Evolutionary conservation across 306 rosid genomes (phyloP), one percentile per base, ranked within the genome.

Genomic region (Glycyrrhiza uralensis): DNA sequence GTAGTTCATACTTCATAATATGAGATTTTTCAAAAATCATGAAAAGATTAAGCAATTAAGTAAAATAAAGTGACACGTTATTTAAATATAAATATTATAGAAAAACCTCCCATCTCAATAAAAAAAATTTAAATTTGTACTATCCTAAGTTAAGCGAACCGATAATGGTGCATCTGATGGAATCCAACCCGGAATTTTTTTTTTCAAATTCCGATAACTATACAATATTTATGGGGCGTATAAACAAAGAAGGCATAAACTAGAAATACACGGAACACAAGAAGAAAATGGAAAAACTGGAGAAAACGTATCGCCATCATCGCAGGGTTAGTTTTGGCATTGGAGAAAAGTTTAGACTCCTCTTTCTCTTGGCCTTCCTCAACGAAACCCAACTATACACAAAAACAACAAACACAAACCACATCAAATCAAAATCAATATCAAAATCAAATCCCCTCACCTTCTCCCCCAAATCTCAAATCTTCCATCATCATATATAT

Each of bases 261-360:
- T 42, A 44, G 59, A 58, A 74, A 35, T 35, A 49, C 54, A 50
- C 18, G 20, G 35, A 50, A 47, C 71, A 74, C 22, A 50, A 74
- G 30, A 19, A 44, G 42, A 29, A 29, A 74, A 74, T 74, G 78
- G 61, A 62, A 74, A 74, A 61, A 33, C 78, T 35, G 78, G 42
- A 50, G 78, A 49, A 74, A 74, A 49, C 44, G 71, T 23, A 47
- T 62, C 78, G 55, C 64, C 64, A 62, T 5, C 32, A 20, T 49
- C 61, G 70, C 51, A 33, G 61, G 78, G 78, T 61, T 73, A 73
- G 71, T 73, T 73, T 73, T 0, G 78, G 63, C 62, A 73, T 58
- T 58, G 35, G 22, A 18, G 45, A 74, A 52, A 52, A 52, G 3
- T 23, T 11, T 17, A 39, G 8, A 36, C 63, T 60, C 64, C 23